Evolutionary conservation across 192 early-diverging fungal genomes (phyloP).

Genomic region (Mortierella hygrophila): DNA sequence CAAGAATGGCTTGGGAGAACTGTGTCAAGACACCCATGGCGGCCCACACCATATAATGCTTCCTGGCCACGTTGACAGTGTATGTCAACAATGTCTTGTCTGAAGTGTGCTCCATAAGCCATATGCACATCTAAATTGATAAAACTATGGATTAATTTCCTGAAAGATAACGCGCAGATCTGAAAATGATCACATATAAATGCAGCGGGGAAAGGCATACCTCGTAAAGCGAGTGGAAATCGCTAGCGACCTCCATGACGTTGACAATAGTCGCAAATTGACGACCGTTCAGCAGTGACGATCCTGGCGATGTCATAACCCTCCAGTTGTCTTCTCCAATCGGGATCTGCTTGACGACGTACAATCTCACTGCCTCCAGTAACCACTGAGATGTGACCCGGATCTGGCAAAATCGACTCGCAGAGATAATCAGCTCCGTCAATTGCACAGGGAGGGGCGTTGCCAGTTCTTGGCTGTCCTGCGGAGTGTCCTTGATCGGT

Average conservation of each 20-base stretch:
- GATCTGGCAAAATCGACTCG: constrained; percentile 62
- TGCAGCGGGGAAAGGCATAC: constrained; percentile 11
- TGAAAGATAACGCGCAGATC: background rate
- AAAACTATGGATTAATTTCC: background rate
- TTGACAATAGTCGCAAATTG: constrained; percentile 67
- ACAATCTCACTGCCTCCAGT: constrained; percentile 56
- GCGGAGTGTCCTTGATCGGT: constrained; percentile 49
- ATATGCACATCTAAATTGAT: constrained; percentile 52
- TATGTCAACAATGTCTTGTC: constrained; percentile 61
- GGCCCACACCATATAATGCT: constrained; percentile 65
- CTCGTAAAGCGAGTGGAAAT: constrained; percentile 63
- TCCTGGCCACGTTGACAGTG: constrained; percentile 63
- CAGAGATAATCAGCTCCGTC: constrained; percentile 52
- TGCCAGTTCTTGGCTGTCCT: constrained; percentile 44
- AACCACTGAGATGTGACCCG: constrained; percentile 64
- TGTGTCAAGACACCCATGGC: constrained; percentile 52
- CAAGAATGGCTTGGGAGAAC: constrained; percentile 43
- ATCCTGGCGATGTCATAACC: constrained; percentile 81
- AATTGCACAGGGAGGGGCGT: constrained; percentile 45
- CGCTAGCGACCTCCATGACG: constrained; percentile 63
- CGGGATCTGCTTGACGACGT: constrained; percentile 57
- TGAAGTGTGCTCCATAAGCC: constrained; percentile 67
- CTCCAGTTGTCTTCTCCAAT: constrained; percentile 82
- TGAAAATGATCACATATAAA: background rate
- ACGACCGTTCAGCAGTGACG: constrained; percentile 78